A percentile compares a stretch with the other conserved stretches of the same genome.
Conservation (phyloP, 352 stramenopile genomes). For the Pythium aquatile region DNA sequence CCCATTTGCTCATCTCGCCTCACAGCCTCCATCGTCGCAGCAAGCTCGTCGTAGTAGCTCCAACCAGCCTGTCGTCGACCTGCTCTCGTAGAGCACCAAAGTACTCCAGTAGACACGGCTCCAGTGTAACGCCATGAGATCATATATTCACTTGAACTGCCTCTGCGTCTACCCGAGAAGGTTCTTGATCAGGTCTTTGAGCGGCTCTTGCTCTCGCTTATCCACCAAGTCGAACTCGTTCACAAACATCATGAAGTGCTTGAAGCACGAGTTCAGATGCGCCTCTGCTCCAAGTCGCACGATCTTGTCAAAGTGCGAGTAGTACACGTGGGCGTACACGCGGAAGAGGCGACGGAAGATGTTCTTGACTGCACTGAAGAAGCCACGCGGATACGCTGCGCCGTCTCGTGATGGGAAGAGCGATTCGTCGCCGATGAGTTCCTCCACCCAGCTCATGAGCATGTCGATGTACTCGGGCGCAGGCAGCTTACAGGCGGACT, state of each 20-base stretch:
- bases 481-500: conserved; percentile 63
- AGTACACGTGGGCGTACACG: conserved; percentile 97
- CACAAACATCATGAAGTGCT: conserved; percentile 98
- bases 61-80: conserved; percentile 34
- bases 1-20: conserved; percentile 33
- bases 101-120: not conserved
- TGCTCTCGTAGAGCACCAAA: conserved; percentile 38
- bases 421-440: conserved; percentile 79
- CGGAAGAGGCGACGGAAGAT: conserved; percentile 97
- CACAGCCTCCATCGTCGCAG: conserved; percentile 24
- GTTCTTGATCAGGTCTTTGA: conserved; percentile 94
- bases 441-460: conserved; percentile 91
- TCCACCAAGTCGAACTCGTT: conserved; percentile 93
- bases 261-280: conserved; percentile 98
- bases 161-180: conserved; percentile 45
- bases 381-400: conserved; percentile 77
- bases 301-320: conserved; percentile 95
- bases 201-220: conserved; percentile 92
- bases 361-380: conserved; percentile 82
- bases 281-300: conserved; percentile 92
- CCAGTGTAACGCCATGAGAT: not conserved
- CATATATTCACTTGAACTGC: not conserved
- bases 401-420: conserved; percentile 74
- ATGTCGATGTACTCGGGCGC: conserved; percentile 92
- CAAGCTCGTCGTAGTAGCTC: conserved; percentile 17